These are phyloP conservation scores for Elsinoe necatrix DNA, from an alignment of 2,329 filamentous ascomycete genomes.

Conservation along the genomic window DNA sequence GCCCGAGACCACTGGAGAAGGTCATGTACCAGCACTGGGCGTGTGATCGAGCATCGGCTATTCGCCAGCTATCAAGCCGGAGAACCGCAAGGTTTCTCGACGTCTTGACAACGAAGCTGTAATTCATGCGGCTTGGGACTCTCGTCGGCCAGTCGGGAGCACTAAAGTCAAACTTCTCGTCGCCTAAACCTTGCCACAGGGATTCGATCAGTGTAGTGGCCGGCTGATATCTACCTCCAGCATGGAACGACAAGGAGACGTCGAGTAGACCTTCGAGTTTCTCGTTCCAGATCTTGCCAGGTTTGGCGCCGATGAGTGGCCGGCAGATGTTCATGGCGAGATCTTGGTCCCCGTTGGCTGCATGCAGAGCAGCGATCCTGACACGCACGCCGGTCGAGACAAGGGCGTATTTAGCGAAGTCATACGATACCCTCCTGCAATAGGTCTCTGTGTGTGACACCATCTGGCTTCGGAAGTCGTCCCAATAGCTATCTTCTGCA, in stretches of 20 bases:
- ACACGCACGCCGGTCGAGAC: neutral
- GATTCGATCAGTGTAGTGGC: neutral
- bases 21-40: neutral
- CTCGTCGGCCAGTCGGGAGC: neutral
- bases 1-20: neutral
- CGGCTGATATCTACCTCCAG: neutral
- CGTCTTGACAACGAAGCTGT: neutral
- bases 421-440: neutral
- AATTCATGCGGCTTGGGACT: neutral
- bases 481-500: neutral
- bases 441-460: neutral
- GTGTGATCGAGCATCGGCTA: neutral
- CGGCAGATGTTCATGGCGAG: neutral
- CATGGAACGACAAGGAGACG: neutral
- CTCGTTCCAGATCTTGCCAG: neutral
- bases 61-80: neutral
- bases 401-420: neutral
- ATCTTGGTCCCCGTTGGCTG: neutral
- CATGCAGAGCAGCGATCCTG: neutral
- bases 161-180: neutral
- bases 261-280: neutral
- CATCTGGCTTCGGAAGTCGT: neutral
- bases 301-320: neutral
- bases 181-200: neutral
- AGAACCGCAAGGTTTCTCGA: neutral